These are phyloP conservation scores for Petunia axillaris DNA, from an alignment of 257 asterid genomes.

Conservation along the genomic window DNA sequence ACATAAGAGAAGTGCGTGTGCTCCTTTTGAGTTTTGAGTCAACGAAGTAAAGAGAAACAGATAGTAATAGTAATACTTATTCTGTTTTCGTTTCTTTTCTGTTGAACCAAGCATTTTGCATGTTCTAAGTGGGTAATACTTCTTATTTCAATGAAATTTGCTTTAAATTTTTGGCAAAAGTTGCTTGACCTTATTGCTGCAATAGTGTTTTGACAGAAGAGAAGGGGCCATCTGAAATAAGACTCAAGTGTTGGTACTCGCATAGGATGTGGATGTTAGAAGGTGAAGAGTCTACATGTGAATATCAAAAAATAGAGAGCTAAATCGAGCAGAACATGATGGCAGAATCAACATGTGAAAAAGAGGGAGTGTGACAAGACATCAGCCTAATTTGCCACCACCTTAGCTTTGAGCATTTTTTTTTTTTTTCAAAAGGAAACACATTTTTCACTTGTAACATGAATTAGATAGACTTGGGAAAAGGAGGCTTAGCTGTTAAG, in stretches of 20 bases:
- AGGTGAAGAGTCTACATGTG: background rate
- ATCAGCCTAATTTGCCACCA: slow-evolving; percentile 51
- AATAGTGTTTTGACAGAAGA: background rate
- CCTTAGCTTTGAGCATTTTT: slow-evolving; percentile 33
- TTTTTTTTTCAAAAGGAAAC: slow-evolving; percentile 22
- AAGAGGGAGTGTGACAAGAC: slow-evolving; percentile 46
- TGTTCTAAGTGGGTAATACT: background rate
- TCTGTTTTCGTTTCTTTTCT: background rate
- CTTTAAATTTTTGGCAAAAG: slow-evolving; percentile 4
- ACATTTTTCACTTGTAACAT: slow-evolving; percentile 41
- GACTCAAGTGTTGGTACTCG: slow-evolving; percentile 29
- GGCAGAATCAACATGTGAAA: slow-evolving; percentile 44
- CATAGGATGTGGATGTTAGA: slow-evolving; percentile 36
- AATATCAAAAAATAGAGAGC: slow-evolving; percentile 33
- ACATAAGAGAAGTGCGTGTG: background rate
- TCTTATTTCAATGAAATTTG: background rate
- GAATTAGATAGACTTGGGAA: slow-evolving; percentile 20
- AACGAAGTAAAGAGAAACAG: background rate
- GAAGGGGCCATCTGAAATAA: background rate
- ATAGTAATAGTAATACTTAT: too few relatives aligned
- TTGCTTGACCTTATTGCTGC: slow-evolving; percentile 4
- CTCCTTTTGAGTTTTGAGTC: background rate
- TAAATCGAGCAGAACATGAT: slow-evolving; percentile 45
- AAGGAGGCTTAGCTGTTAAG: slow-evolving; percentile 1
- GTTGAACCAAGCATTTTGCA: background rate